Percentiles rank a stretch among this genome's conserved stretches.
These are phyloP conservation scores for Clonostachys rosea DNA, from an alignment of 2,329 filamentous ascomycete species.

Conservation along the genomic window DNA sequence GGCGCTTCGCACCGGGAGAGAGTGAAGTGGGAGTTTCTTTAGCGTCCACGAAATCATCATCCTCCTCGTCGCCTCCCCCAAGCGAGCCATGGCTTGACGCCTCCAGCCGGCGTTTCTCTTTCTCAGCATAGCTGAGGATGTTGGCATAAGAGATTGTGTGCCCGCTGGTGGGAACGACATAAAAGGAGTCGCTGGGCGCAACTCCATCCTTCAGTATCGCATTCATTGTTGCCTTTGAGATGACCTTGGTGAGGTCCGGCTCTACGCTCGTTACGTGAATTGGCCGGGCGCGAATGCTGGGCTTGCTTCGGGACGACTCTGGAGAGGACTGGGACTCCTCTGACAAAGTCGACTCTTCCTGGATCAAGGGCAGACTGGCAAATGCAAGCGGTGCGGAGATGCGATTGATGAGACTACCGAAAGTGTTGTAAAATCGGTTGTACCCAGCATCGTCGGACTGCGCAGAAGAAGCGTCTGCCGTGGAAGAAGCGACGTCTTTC, in stretches of 20 bases:
- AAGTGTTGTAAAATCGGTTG: constrained; percentile 85
- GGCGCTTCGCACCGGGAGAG: constrained; percentile 13
- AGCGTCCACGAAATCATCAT: constrained; percentile 89
- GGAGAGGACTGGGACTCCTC: constrained; percentile 22
- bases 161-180: constrained; percentile 87
- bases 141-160: constrained; percentile 91
- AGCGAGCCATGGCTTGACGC: constrained; percentile 48
- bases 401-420: constrained; percentile 82
- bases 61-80: constrained; percentile 52
- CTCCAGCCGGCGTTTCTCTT: constrained; percentile 57
- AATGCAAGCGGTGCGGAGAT: constrained; percentile 90
- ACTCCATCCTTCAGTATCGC: constrained; percentile 69
- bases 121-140: constrained; percentile 69
- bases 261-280: constrained; percentile 30
- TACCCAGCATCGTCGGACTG: constrained; percentile 68
- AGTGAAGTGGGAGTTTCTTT: constrained; percentile 54
- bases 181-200: constrained; percentile 73
- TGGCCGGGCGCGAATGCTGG: constrained; percentile 11
- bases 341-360: constrained; percentile 35
- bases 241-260: constrained; percentile 77
- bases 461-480: constrained; percentile 7
- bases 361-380: constrained; percentile 77
- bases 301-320: constrained; percentile 23
- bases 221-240: constrained; percentile 78
- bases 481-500: neutral